Evolutionary conservation across 768 basidiomycete genomes (phyloP).

Genomic region (Leccinum longicurvipes): DNA sequence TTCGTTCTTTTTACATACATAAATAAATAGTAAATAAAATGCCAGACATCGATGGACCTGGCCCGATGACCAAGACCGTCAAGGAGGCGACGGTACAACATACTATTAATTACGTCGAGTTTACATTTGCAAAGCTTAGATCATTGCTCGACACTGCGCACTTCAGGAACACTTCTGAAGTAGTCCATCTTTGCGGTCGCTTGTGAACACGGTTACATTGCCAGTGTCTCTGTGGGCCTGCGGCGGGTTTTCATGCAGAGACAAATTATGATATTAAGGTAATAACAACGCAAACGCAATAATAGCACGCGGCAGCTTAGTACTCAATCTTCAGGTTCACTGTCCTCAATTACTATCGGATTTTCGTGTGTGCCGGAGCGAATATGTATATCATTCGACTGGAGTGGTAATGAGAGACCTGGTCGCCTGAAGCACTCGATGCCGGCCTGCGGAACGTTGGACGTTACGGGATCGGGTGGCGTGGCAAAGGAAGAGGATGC

Average conservation of each 20-base stretch:
- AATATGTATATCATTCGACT: background rate
- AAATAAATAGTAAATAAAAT: background rate
- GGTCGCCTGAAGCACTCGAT: conserved; percentile 3
- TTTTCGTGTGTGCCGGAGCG: conserved; percentile 14
- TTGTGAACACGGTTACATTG: background rate
- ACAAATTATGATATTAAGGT: background rate
- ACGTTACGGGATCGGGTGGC: background rate
- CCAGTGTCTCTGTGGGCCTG: background rate
- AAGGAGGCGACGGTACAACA: conserved; percentile 64
- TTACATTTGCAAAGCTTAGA: conserved; percentile 79
- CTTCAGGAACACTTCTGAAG: conserved; percentile 18
- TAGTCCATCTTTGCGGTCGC: background rate
- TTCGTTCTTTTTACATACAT: background rate
- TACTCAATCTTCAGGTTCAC: conserved; percentile 14
- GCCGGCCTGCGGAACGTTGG: background rate
- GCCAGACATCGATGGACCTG: conserved; percentile 91
- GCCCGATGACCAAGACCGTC: conserved; percentile 69
- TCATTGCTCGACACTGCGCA: conserved; percentile 11
- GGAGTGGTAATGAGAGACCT: conserved; percentile 1
- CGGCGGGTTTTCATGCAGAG: background rate
- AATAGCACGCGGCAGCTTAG: conserved; percentile 1
- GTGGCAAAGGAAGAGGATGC: background rate
- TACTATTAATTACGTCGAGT: conserved; percentile 56
- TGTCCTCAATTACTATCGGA: conserved; percentile 27
- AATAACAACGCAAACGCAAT: background rate